Evolutionary conservation across 345 rosid genomes (phyloP).

Genomic region (Odontarrhena argentea): DNA sequence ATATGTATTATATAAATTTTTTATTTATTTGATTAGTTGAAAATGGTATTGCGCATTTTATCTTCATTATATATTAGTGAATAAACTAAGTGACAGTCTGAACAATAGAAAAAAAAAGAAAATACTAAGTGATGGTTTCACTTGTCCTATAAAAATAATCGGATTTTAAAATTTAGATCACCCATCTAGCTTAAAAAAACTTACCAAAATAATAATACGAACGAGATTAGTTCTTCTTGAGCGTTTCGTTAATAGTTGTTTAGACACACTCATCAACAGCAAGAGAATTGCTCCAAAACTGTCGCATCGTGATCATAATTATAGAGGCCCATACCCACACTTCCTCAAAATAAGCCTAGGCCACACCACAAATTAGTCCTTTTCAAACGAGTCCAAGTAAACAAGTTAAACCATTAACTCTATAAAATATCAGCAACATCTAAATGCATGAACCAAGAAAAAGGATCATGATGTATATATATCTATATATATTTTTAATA

Average conservation of each 20-base stretch:
- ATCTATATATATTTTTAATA: no score
- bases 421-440: slow-evolving; percentile 7
- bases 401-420: neutral
- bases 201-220: slow-evolving; percentile 1
- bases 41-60: no score
- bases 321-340: slow-evolving; percentile 22
- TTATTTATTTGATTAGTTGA: no score
- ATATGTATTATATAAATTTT: no score
- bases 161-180: no score
- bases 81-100: no score
- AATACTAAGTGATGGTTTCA: no score
- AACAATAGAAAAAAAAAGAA: no score
- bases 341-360: slow-evolving; percentile 6
- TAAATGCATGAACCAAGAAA: slow-evolving; percentile 1
- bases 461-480: no score
- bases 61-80: no score
- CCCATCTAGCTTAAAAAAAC: neutral
- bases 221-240: slow-evolving; percentile 1
- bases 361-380: slow-evolving; percentile 21
- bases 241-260: slow-evolving; percentile 11
- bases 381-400: slow-evolving; percentile 4
- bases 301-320: slow-evolving; percentile 18
- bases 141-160: no score
- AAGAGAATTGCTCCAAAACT: slow-evolving; percentile 4
- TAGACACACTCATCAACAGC: slow-evolving; percentile 17